Percentiles rank a stretch among this genome's conserved stretches.
Evolutionary conservation across 148 eudicot species (phyloP).

Genomic region (Pouteria glomerata): DNA sequence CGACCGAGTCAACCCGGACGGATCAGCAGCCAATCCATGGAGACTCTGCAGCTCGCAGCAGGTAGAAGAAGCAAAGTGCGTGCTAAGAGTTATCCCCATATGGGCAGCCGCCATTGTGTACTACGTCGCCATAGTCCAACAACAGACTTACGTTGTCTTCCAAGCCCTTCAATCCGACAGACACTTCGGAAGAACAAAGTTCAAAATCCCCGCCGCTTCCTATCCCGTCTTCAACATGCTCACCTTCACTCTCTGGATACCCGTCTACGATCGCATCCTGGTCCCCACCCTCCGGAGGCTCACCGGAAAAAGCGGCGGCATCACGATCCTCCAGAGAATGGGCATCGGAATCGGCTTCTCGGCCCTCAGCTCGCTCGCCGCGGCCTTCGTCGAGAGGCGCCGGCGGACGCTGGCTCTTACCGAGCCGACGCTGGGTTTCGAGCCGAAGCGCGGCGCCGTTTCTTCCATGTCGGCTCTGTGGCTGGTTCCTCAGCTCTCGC

Average conservation of each 20-base stretch:
- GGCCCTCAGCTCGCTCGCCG: slow-evolving; percentile 33
- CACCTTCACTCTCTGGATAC: slow-evolving; percentile 39
- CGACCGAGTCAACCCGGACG: slow-evolving; percentile 47
- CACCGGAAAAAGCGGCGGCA: slow-evolving; percentile 61
- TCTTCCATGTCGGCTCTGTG: slow-evolving; percentile 74
- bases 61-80: slow-evolving; percentile 70
- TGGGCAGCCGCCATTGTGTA: slow-evolving; percentile 60
- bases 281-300: slow-evolving; percentile 50
- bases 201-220: slow-evolving; percentile 66
- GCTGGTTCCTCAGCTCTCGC: slow-evolving; percentile 51
- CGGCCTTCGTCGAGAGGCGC: slow-evolving; percentile 50
- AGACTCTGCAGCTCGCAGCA: slow-evolving; percentile 59
- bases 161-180: slow-evolving; percentile 74
- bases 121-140: slow-evolving; percentile 34
- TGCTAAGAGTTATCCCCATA: slow-evolving; percentile 55
- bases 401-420: slow-evolving; percentile 50
- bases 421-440: slow-evolving; percentile 33
- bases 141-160: slow-evolving; percentile 44
- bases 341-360: slow-evolving; percentile 66
- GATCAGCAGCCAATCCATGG: slow-evolving; percentile 61
- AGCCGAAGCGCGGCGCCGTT: slow-evolving; percentile 40
- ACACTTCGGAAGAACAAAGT: slow-evolving; percentile 27
- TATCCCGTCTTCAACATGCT: slow-evolving; percentile 65
- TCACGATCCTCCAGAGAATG: slow-evolving; percentile 72
- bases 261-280: slow-evolving; percentile 53